Evolutionary conservation across 2,329 filamentous ascomycete genomes (phyloP), one percentile per base, ranked within the genome.

Genomic region (Madurella mycetomatis): DNA sequence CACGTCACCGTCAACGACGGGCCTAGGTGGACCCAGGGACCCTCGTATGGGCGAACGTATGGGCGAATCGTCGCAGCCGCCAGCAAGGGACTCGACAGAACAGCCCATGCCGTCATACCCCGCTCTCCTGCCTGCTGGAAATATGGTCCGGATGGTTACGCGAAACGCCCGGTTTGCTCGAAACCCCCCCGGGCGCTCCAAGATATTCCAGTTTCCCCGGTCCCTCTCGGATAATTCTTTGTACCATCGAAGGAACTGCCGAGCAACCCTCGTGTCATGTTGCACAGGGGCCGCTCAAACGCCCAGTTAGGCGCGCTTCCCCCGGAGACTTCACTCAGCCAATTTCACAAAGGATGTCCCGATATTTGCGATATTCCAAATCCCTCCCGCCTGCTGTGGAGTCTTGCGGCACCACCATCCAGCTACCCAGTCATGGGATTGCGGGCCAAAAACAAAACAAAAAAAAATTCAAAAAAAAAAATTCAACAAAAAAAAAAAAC

Each of bases 221-320:
- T 40, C 43, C 19, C 25, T 37, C 41, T n/a, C 18, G 9, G 16
- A 18, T 13, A 13, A 17, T 34, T 17, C 18, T 7, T 18, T 19
- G 18, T 32, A 9, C 3, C 42, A 16, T 19, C 30, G 19, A 9
- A 12, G 9, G 18, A 42, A 43, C 37, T 53, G 45, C 50, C 50
- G 50, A 53, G 15, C 31, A 53, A 47, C 39, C 17, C 39, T 11
- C 4, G 12, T 11, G 12, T 19, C 39, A 17, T 16, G 53, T 54
- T 25, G 13, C 48, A 51, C 48, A 47, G 32, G 13, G 46, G 42
- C 52, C 52, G 46, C 30, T 41, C 25, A 54, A 44, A 32, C 47
- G 52, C 52, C 46, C n/a, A 25, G 31, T 49, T 54, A 49, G 47
- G 30, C 52, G 46, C 51, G 51, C 47, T 17, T 15, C 34, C 4